Conservation (phyloP, 495 filamentous ascomycete genomes). For the Aspergillus homomorphus region DNA sequence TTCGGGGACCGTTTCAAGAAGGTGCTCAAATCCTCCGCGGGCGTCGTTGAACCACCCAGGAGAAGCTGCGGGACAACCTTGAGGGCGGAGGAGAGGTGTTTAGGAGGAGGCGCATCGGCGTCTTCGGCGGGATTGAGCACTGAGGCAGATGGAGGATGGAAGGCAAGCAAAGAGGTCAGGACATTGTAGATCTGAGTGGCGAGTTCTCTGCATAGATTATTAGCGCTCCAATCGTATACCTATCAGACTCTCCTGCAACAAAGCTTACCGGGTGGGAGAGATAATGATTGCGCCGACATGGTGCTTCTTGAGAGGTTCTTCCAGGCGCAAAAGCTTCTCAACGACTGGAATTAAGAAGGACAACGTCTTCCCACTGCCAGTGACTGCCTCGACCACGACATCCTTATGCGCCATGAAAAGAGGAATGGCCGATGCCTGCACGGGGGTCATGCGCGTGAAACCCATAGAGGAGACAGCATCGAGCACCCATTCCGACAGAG, state of each 20-base stretch:
- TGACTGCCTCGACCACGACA: slow-evolving; percentile 95
- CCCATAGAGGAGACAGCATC: slow-evolving; percentile 82
- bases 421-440: slow-evolving; percentile 90
- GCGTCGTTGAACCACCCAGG: slow-evolving; percentile 78
- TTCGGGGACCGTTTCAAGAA: slow-evolving; percentile 83
- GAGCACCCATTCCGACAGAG: slow-evolving; percentile 85
- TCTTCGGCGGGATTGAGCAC: slow-evolving; percentile 51
- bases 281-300: slow-evolving; percentile 89
- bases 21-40: slow-evolving; percentile 75
- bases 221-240: slow-evolving; percentile 9
- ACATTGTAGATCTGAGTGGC: slow-evolving; percentile 87
- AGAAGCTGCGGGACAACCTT: slow-evolving; percentile 83
- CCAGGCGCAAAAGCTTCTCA: slow-evolving; percentile 72
- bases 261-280: slow-evolving; percentile 69
- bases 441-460: slow-evolving; percentile 85
- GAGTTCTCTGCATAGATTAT: slow-evolving; percentile 60
- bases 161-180: slow-evolving; percentile 70
- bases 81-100: slow-evolving; percentile 43
- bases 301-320: slow-evolving; percentile 78
- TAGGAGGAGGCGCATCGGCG: slow-evolving; percentile 52
- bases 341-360: slow-evolving; percentile 87
- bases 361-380: slow-evolving; percentile 91
- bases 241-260: neutral
- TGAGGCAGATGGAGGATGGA: slow-evolving; percentile 75
- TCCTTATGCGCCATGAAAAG: slow-evolving; percentile 92